These are phyloP conservation scores for Plasmodium coatneyi DNA, from an alignment of 169 alveolate species.

Conservation along the genomic window DNA sequence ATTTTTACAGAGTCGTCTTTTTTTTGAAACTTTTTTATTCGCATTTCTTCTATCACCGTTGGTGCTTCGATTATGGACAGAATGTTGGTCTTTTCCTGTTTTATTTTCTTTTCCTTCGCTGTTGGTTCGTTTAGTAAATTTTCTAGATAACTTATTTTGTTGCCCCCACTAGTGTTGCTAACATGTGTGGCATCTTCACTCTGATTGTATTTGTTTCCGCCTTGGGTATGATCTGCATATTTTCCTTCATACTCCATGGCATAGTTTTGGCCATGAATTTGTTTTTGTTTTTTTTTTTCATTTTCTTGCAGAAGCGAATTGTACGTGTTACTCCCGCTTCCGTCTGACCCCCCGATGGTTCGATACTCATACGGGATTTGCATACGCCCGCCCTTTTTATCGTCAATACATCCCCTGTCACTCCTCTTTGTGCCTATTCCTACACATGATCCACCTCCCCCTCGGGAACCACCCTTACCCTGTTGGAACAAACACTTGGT, in stretches of 20 bases:
- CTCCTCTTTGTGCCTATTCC: background rate
- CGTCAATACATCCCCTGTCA: background rate
- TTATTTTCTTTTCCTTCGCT: slow-evolving; percentile 69
- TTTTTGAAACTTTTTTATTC: slow-evolving; percentile 76
- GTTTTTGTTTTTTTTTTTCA: slow-evolving; percentile 15
- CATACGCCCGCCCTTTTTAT: background rate
- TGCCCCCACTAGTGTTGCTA: background rate
- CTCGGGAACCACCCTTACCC: background rate
- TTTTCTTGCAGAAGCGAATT: slow-evolving; percentile 27
- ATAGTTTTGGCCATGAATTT: background rate
- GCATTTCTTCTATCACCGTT: slow-evolving; percentile 77
- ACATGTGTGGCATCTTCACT: background rate
- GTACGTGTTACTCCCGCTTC: background rate
- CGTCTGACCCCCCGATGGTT: background rate
- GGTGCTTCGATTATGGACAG: slow-evolving; percentile 76
- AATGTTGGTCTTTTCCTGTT: slow-evolving; percentile 74
- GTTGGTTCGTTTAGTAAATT: slow-evolving; percentile 60
- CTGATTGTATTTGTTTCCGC: slow-evolving; percentile 1
- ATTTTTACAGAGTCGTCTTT: slow-evolving; percentile 77
- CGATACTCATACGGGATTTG: background rate
- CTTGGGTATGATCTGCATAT: background rate
- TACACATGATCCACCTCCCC: background rate
- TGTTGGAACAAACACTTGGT: slow-evolving; percentile 14
- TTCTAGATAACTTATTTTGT: slow-evolving; percentile 54
- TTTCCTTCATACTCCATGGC: slow-evolving; percentile 2